phyloP scores from a whole-genome alignment of 2,329 filamentous ascomycete genomes.

The Neofusicoccum sp. region DNA sequence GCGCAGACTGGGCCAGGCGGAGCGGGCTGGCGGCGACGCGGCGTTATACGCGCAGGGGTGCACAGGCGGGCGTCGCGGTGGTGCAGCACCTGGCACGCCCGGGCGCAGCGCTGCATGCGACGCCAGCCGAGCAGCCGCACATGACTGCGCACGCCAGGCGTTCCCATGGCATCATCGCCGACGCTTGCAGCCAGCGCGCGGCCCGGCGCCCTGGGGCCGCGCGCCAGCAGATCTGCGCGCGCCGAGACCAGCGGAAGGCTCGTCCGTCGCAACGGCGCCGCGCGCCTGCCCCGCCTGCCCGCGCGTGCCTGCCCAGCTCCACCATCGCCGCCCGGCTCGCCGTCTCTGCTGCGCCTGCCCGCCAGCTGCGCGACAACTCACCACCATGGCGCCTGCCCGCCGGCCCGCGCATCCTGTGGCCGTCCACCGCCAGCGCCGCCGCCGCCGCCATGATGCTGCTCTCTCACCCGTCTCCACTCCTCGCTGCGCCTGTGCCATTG shows the following conservation, averaged over 20 bases:
- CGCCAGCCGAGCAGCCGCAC: not conserved
- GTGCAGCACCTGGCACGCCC: constrained; percentile 5
- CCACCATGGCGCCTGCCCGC: not conserved
- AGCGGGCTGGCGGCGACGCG: not conserved
- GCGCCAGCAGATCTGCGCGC: not conserved
- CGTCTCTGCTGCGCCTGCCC: not conserved
- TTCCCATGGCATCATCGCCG: constrained; percentile 14
- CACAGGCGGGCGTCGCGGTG: not conserved
- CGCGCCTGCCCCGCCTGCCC: not conserved
- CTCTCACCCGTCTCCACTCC: not conserved
- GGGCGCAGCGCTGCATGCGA: constrained; percentile 1
- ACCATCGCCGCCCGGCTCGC: not conserved
- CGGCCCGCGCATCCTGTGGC: not conserved
- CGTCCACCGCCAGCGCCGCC: not conserved
- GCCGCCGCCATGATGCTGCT: constrained; percentile 1
- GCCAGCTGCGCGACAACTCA: not conserved
- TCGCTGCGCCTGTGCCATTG: not conserved
- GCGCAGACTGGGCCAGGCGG: not conserved
- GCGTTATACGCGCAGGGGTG: constrained; percentile 4
- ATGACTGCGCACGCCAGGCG: not conserved
- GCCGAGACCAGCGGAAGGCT: not conserved
- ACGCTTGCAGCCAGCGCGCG: constrained; percentile 1
- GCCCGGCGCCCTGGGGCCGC: not conserved
- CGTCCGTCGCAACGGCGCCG: not conserved
- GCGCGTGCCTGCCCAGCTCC: not conserved